Percentiles rank a stretch among this genome's conserved stretches.
phyloP scores from a whole-genome alignment of 108 stramenopile species.

The Nitzschia sp. region DNA sequence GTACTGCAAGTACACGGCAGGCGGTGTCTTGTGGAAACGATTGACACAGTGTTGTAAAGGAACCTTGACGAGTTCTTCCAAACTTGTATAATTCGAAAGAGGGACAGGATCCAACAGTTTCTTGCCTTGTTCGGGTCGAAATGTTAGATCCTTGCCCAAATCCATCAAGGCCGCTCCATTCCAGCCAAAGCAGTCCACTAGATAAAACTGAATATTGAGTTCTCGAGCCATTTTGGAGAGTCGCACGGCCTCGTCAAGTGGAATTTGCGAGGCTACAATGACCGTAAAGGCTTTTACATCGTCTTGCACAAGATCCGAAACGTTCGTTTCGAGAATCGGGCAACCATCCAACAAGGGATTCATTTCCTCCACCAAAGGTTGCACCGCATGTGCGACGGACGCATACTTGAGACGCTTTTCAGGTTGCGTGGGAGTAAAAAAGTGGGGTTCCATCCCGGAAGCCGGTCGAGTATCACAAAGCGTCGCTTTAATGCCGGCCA shows the following conservation, averaged over 20 bases:
- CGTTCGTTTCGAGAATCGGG: conserved; percentile 54
- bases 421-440: conserved; percentile 22
- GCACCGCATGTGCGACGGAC: conserved; percentile 68
- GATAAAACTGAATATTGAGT: conserved; percentile 48
- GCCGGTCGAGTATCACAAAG: conserved; percentile 76
- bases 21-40: conserved; percentile 76
- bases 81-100: conserved; percentile 50
- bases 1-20: conserved; percentile 60
- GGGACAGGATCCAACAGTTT: conserved; percentile 63
- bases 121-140: conserved; percentile 83
- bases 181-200: conserved; percentile 84
- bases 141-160: conserved; percentile 64
- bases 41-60: conserved; percentile 55
- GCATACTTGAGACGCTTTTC: conserved; percentile 39
- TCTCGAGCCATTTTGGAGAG: conserved; percentile 39
- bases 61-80: conserved; percentile 56
- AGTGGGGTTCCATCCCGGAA: conserved; percentile 9
- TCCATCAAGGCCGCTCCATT: conserved; percentile 79
- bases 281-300: conserved; percentile 81
- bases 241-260: conserved; percentile 58
- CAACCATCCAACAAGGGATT: conserved; percentile 89
- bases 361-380: conserved; percentile 84
- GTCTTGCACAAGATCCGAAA: conserved; percentile 42
- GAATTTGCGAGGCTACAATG: conserved; percentile 72
- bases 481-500: conserved; percentile 89